These are phyloP conservation scores for Saccharomycopsis amapae DNA, from an alignment of 805 yeast genomes.

Conservation along the genomic window DNA sequence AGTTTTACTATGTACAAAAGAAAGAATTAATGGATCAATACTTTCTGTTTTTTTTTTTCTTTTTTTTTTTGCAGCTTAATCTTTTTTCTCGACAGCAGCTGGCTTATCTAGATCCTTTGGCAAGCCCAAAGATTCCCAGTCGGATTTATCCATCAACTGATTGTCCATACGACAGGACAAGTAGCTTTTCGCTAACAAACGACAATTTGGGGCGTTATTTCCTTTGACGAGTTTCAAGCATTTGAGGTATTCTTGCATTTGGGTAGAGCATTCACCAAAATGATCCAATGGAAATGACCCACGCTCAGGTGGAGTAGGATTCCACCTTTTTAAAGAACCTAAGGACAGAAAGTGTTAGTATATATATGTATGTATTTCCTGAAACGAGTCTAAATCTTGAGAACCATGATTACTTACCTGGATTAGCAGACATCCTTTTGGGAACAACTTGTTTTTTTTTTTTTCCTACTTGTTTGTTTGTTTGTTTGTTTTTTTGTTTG, in stretches of 20 bases:
- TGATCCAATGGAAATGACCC: slow-evolving; percentile 97
- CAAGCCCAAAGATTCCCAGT: slow-evolving; percentile 55
- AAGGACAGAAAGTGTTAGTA: too few species aligned
- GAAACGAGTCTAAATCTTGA: too few species aligned
- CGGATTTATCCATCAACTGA: slow-evolving; percentile 49
- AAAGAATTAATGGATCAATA: too few species aligned
- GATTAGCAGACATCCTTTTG: too few species aligned
- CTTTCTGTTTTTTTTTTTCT: background rate
- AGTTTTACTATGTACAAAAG: background rate
- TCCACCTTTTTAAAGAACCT: slow-evolving; percentile 20
- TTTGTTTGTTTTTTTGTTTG: too few species aligned
- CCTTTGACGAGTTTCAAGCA: slow-evolving; percentile 76
- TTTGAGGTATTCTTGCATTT: slow-evolving; percentile 67
- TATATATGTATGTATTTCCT: too few species aligned
- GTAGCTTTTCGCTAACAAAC: slow-evolving; percentile 75
- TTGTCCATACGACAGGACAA: slow-evolving; percentile 86
- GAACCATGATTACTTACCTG: too few species aligned
- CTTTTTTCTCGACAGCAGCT: background rate
- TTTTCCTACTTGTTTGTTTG: too few species aligned
- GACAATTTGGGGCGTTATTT: slow-evolving; percentile 85
- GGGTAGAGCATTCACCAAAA: slow-evolving; percentile 57
- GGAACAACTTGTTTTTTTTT: too few species aligned
- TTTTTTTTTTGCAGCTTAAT: background rate
- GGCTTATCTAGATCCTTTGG: slow-evolving; percentile 36
- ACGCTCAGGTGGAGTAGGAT: slow-evolving; percentile 89